Percentiles rank a stretch among this genome's conserved stretches.
phyloP scores from a whole-genome alignment of 2,329 filamentous ascomycete genomes.

The Alternaria longipes region DNA sequence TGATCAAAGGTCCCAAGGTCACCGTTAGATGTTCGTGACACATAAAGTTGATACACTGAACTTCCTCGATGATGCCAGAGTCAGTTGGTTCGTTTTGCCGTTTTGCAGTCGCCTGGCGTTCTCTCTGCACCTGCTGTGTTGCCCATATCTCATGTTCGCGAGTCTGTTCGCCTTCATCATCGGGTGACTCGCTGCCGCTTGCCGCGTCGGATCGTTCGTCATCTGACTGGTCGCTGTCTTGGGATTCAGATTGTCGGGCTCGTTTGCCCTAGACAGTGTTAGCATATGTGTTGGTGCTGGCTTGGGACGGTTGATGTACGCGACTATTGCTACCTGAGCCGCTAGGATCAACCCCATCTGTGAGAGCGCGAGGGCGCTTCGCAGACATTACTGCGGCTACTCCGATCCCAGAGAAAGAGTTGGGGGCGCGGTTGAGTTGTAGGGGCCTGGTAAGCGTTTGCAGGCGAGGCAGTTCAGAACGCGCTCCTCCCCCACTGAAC shows the following conservation, averaged over 20 bases:
- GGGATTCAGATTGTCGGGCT: conserved; percentile 33
- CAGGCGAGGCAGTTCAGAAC: conserved; percentile 22
- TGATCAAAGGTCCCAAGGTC: conserved; percentile 90
- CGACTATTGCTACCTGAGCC: conserved; percentile 23
- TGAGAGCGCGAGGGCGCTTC: conserved; percentile 44
- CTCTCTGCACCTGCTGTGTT: conserved; percentile 43
- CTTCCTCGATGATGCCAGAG: conserved; percentile 85
- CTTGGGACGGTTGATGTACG: conserved; percentile 25
- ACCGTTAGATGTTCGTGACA: conserved; percentile 86
- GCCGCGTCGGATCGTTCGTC: conserved; percentile 21
- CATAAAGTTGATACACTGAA: conserved; percentile 95
- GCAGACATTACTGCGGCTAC: conserved; percentile 33
- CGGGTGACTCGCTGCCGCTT: conserved; percentile 21
- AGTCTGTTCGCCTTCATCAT: conserved; percentile 26
- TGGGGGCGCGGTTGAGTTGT: background rate
- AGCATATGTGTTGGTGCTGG: conserved; percentile 13
- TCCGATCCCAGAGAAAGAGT: background rate
- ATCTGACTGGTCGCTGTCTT: conserved; percentile 31
- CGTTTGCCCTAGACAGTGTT: conserved; percentile 43
- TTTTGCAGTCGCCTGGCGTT: conserved; percentile 31
- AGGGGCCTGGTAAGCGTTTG: conserved; percentile 2
- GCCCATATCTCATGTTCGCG: conserved; percentile 37
- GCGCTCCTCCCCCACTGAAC: conserved; percentile 32
- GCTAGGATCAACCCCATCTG: conserved; percentile 25
- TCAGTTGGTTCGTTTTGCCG: conserved; percentile 75